Conservation (phyloP, 139 green algal genomes). For the Zygnema cylindricum region DNA sequence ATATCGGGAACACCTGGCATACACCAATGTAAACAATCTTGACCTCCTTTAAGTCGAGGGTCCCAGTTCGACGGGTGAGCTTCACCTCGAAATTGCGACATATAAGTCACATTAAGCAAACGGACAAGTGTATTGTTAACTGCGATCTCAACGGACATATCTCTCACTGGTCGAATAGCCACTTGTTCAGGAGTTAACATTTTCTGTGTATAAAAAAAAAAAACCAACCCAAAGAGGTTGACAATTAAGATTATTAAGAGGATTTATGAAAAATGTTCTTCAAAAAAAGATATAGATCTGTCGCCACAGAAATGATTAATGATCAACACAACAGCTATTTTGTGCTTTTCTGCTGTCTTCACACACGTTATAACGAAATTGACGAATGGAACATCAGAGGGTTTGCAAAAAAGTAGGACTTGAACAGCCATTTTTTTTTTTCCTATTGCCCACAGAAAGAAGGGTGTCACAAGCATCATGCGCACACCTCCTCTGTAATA, state of each 20-base stretch:
- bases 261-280: neutral
- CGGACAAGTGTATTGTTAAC: constrained; percentile 8
- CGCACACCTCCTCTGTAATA: too few relatives aligned
- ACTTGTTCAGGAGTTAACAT: neutral
- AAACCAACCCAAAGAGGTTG: neutral
- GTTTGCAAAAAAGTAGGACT: too few relatives aligned
- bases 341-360: neutral
- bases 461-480: too few relatives aligned
- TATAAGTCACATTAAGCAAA: constrained; percentile 46
- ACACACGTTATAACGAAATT: too few relatives aligned
- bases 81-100: constrained; percentile 43
- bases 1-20: constrained; percentile 48
- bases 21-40: constrained; percentile 58
- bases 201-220: neutral
- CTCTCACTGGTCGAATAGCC: neutral
- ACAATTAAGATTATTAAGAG: too few relatives aligned
- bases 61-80: constrained; percentile 40
- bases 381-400: too few relatives aligned
- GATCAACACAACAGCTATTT: neutral
- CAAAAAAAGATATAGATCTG: neutral
- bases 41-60: neutral
- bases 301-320: neutral
- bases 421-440: too few relatives aligned
- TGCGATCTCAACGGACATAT: neutral
- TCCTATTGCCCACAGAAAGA: too few relatives aligned